These are phyloP conservation scores for Simmondsia chinensis DNA, from an alignment of 148 eudicot species.

Conservation along the genomic window DNA sequence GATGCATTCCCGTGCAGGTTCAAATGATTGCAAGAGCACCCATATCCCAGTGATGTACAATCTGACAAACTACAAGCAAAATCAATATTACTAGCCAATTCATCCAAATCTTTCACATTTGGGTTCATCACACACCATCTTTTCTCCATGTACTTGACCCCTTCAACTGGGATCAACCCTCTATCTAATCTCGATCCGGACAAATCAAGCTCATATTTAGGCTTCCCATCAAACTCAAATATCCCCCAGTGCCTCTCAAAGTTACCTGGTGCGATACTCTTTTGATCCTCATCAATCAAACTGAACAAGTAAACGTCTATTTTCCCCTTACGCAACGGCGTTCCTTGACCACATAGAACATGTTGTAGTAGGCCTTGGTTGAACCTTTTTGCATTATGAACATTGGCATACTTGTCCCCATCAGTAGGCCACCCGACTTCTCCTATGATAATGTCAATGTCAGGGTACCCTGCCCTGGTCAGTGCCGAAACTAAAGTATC, in stretches of 20 bases:
- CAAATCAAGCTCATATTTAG: conserved; percentile 70
- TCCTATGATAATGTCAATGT: conserved; percentile 69
- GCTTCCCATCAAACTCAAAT: conserved; percentile 89
- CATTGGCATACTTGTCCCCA: conserved; percentile 64
- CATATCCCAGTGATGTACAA: conserved; percentile 84
- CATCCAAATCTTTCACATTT: conserved; percentile 22
- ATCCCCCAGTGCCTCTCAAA: conserved; percentile 98
- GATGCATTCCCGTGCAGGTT: conserved; percentile 59
- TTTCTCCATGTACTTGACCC: conserved; percentile 50
- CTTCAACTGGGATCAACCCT: conserved; percentile 54
- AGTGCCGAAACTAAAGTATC: conserved; percentile 79
- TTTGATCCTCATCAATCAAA: conserved; percentile 75
- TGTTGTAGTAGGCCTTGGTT: conserved; percentile 75
- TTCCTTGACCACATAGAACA: conserved; percentile 50
- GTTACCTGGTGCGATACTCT: conserved; percentile 78
- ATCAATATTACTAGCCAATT: conserved; percentile 47
- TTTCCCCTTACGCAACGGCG: conserved; percentile 58
- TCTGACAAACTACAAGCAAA: conserved; percentile 90
- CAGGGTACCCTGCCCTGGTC: conserved; percentile 66
- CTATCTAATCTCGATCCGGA: conserved; percentile 36
- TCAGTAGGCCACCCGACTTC: conserved; percentile 99
- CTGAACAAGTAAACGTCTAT: conserved; percentile 68
- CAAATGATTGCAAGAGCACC: conserved; percentile 73
- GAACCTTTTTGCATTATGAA: conserved; percentile 58
- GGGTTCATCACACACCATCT: conserved; percentile 83